These are phyloP conservation scores for Fusarium palustre DNA, from an alignment of 2,329 filamentous ascomycete genomes.

Conservation along the genomic window DNA sequence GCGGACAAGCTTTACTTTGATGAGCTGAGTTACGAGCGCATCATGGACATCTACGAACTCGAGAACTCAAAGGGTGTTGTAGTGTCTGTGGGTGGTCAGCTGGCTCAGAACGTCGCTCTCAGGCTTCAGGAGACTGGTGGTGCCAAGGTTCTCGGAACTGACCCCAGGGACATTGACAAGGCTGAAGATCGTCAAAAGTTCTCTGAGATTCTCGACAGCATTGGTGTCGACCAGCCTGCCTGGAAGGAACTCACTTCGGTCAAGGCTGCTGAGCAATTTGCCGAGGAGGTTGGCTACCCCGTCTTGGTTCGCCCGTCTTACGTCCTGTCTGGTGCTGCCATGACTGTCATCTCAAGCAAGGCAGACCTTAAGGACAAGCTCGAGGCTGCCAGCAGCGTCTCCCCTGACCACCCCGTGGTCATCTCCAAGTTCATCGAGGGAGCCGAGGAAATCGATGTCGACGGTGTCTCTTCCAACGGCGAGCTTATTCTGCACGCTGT, in stretches of 20 bases:
- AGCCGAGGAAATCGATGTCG: constrained; percentile 95
- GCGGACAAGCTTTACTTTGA: constrained; percentile 97
- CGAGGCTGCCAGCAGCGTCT: constrained; percentile 87
- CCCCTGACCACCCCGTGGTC: constrained; percentile 96
- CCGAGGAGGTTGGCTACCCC: constrained; percentile 86
- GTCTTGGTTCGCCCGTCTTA: constrained; percentile 95
- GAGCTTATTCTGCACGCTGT: constrained; percentile 91
- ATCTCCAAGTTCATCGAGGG: constrained; percentile 99
- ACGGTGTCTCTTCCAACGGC: constrained; percentile 88
- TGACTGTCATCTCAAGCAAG: constrained; percentile 93
- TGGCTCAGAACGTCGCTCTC: constrained; percentile 97
- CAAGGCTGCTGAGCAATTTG: constrained; percentile 87
- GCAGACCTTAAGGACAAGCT: constrained; percentile 96
- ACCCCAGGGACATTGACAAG: constrained; percentile 95
- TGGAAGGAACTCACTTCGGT: constrained; percentile 98
- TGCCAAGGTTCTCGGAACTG: constrained; percentile 90
- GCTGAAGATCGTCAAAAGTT: constrained; percentile 99
- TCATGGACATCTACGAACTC: constrained; percentile 99
- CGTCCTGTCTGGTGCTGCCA: constrained; percentile 95
- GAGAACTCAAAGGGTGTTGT: constrained; percentile 88
- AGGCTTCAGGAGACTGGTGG: constrained; percentile 91
- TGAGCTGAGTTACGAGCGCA: constrained; percentile 94
- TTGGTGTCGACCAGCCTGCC: constrained; percentile 94
- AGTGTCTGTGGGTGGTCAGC: constrained; percentile 94
- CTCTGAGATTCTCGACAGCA: constrained; percentile 95